Evolutionary conservation across 306 rosid species (phyloP), one percentile per base, ranked within the genome.

Genomic region (Cucumis cinereus): DNA sequence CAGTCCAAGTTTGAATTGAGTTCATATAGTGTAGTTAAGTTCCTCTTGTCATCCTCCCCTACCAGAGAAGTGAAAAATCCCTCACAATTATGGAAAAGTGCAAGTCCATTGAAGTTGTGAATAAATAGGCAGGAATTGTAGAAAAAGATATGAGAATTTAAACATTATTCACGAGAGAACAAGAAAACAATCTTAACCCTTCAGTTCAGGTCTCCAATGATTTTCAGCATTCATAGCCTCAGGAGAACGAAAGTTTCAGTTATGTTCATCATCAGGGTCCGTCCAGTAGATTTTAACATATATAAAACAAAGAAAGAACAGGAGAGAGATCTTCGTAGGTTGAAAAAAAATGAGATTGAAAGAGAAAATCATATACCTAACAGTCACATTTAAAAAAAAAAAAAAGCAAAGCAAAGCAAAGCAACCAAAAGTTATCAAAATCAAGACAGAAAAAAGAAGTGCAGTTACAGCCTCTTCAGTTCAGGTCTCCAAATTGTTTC

Each of bases 401-500:
- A 19, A 19, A 52, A 17, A 35, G 8, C n/a, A n/a, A n/a, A n/a
- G n/a, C n/a, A n/a, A n/a, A n/a, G 0, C 7, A 63, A 54, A 12
- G 24, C 12, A 30, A 61, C 30, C 16, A n/a, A 54, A 54, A 54
- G 4, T 19, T 53, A 1, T 4, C 35, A 23, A 58, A 58, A 53
- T 53, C 35, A 58, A 58, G 9, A 58, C 16, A 40, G 45, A 3
- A 40, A 15, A 61, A 59, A 13, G 7, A 12, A 59, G 7, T 61
- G 23, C 3, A 45, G 26, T 15, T 10, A 24, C 2, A 69, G 86
- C 89, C 93, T 88, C 94, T 88, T 91, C 94, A 91, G 94, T 84
- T 91, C 93, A 91, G 97, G 91, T 89, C 97, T 89, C 92, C 89
- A 88, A 80, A 45, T 70, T 0, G 77, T 82, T 84, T 88, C 97